Base-by-base conservation (phyloP, 805 yeast genomes). In the Torulaspora gathmanii region DNA sequence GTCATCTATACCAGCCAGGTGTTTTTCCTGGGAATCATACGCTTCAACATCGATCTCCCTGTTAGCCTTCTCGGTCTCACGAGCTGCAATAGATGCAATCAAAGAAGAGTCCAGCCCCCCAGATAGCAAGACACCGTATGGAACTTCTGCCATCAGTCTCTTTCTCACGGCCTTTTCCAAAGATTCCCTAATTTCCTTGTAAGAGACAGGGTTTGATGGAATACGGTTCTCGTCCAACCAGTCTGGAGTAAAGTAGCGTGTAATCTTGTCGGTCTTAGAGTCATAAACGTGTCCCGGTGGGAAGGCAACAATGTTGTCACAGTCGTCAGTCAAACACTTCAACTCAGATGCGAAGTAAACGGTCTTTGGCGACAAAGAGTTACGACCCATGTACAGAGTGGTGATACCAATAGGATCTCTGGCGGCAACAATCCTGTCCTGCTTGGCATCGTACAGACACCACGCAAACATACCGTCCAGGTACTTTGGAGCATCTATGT, bases 111-210 rank as follows among this genome's bases (percentile, higher is more conserved):
- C 99, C 63, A 93, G 79, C 55, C 99, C 99, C 66, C 99, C 99
- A 17, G 96, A 88, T 56, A 93, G 75, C 57, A 93, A 74, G 37
- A 93, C 99, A 73, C 99, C 99, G 69, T 87, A 93, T 45, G 99
- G 98, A 51, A 93, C 99, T 75, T 93, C 99, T 45, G 98, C 93
- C 99, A 93, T 93, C 62, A 93, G 79, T 78, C 99, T 85, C 86
- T 93, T 93, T 77, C 99, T 85, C 45, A 93, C 99, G 39, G 99
- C 89, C 71, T 84, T 72, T 70, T 93, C 99, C 65, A 93, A 78
- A 40, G 86, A 68, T 60, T 82, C 84, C 69, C 96, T 83, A 50
- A 93, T 78, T 48, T 70, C 57, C 60, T 66, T 79, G 64, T 74
- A 80, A 66, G 91, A 95, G 37, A 84, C 86, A 35, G 82, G 87